These are phyloP conservation scores for Ramalina peruviana DNA, from an alignment of 495 filamentous ascomycete genomes.

Conservation along the genomic window DNA sequence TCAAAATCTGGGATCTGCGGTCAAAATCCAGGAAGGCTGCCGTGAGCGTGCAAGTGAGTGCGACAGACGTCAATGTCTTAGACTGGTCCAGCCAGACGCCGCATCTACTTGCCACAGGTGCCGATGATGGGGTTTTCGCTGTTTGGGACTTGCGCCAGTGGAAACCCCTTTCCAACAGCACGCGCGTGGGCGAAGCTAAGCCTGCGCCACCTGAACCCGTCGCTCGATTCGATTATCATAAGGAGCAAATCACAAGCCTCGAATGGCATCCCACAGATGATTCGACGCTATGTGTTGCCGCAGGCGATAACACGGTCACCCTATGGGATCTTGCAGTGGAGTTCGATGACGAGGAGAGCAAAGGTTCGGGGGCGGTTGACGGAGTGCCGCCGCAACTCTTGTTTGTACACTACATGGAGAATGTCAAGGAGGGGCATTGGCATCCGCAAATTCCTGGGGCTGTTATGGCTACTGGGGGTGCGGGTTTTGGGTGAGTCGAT, in stretches of 20 bases:
- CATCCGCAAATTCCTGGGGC: conserved; percentile 91
- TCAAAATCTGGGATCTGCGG: conserved; percentile 90
- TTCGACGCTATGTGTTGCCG: conserved; percentile 81
- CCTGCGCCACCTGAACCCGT: conserved; percentile 39
- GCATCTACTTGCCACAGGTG: conserved; percentile 82
- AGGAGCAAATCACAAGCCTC: conserved; percentile 85
- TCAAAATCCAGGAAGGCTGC: conserved; percentile 75
- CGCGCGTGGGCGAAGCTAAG: conserved; percentile 37
- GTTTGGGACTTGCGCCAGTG: conserved; percentile 95
- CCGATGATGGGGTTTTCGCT: conserved; percentile 86
- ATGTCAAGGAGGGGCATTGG: conserved; percentile 92
- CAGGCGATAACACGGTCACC: conserved; percentile 86
- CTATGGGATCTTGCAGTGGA: conserved; percentile 96
- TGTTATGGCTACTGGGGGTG: conserved; percentile 76
- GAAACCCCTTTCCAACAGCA: conserved; percentile 48
- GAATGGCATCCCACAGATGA: conserved; percentile 98
- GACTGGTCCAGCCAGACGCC: conserved; percentile 79
- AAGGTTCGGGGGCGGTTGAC: conserved; percentile 68
- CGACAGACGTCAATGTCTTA: conserved; percentile 86
- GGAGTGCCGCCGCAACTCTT: conserved; percentile 89
- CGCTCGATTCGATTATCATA: conserved; percentile 85
- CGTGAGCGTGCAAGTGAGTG: conserved; percentile 70
- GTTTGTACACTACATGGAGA: conserved; percentile 92
- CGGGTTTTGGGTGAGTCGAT: conserved; percentile 54
- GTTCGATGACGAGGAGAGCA: conserved; percentile 89